Evolutionary conservation across 306 rosid species (phyloP).

Genomic region (Quercus cerris): DNA sequence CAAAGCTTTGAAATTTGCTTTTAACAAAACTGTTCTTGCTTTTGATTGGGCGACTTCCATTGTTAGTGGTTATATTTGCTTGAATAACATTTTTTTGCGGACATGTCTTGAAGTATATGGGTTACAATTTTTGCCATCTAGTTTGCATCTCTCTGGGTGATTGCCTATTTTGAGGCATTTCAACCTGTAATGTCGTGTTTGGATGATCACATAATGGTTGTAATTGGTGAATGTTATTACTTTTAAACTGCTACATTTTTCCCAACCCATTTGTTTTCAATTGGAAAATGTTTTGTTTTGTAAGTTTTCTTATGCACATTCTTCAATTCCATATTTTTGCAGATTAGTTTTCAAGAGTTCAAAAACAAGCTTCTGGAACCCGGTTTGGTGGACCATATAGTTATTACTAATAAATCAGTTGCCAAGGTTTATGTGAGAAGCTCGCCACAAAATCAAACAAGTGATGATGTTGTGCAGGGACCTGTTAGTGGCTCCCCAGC

Average conservation of each 20-base stretch:
- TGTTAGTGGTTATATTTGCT: neutral
- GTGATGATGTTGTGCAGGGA: constrained; percentile 65
- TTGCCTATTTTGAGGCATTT: constrained; percentile 1
- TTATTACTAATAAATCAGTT: constrained; percentile 87
- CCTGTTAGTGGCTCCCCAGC: constrained; percentile 36
- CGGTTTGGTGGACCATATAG: constrained; percentile 85
- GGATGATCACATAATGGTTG: neutral
- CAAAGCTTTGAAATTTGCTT: no score
- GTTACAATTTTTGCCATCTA: neutral
- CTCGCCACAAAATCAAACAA: constrained; percentile 55
- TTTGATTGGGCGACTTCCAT: neutral
- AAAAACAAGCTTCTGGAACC: constrained; percentile 92
- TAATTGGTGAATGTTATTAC: neutral
- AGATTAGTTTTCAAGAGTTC: constrained; percentile 98
- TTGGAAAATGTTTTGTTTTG: constrained; percentile 16
- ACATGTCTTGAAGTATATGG: constrained; percentile 14
- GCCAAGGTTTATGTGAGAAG: constrained; percentile 81
- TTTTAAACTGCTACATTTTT: neutral
- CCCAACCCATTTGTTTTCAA: neutral
- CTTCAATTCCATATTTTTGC: constrained; percentile 31
- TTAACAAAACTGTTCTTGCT: no score
- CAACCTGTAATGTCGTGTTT: neutral
- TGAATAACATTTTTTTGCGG: neutral
- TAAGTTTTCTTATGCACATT: constrained; percentile 6
- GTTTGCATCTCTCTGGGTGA: constrained; percentile 2